Evolutionary conservation across 768 basidiomycete species (phyloP).

Genomic region (Tremella mesenterica): DNA sequence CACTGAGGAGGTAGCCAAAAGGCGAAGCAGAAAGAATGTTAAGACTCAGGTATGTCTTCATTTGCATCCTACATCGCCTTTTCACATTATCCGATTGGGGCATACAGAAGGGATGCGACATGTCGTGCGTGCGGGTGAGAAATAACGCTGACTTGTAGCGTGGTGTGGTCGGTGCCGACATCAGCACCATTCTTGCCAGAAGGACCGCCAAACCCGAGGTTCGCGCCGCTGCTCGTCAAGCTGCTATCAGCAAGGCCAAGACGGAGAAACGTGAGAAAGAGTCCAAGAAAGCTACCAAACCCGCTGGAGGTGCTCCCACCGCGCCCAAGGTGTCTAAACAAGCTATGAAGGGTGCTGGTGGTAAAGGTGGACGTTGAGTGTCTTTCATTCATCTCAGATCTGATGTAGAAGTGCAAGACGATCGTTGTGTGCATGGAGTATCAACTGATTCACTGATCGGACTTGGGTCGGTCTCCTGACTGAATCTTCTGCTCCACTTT

Average conservation of each 20-base stretch:
- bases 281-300: constrained; percentile 58
- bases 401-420: no score
- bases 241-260: constrained; percentile 90
- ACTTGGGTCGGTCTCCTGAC: no score
- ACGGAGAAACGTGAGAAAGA: constrained; percentile 95
- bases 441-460: no score
- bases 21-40: constrained; percentile 89
- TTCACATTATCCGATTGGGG: no score
- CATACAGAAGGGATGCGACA: no score
- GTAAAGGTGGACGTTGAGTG: constrained; percentile 43
- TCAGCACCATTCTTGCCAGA: constrained; percentile 79
- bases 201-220: constrained; percentile 84
- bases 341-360: constrained; percentile 70
- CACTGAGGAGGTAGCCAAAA: constrained; percentile 98
- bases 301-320: constrained; percentile 47
- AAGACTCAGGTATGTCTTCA: constrained; percentile 55
- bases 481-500: no score
- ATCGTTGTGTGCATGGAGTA: no score
- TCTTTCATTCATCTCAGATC: no score
- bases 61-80: background rate
- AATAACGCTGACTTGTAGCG: constrained; percentile 52
- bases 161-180: constrained; percentile 94
- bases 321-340: constrained; percentile 89
- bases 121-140: background rate
- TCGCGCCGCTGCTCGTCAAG: constrained; percentile 67